Base-by-base conservation (phyloP, 2,329 filamentous ascomycete species). In the Penicillium sp. region DNA sequence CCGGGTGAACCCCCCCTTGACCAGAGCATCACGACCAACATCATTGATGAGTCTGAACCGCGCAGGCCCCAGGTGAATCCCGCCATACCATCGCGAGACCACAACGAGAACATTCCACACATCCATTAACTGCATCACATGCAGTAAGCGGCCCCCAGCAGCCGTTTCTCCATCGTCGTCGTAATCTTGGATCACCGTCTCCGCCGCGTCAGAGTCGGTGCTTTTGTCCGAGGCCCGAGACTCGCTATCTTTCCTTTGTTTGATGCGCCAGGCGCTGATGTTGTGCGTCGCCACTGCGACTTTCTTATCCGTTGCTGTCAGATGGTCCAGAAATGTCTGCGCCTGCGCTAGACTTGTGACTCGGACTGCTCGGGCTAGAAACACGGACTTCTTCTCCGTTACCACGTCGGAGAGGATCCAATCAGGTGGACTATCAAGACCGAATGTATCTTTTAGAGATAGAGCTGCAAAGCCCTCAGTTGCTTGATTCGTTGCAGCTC, bases 91-190 rank as follows among this genome's bases (percentile, higher is more conserved):
- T 63, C 95, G 81, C 41, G 91, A 92, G 31, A 99, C 94, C 3
- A 99, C 89, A 0, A 99, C 92, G 80, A 98, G 89, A 15, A 90
- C 89, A 75, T 96, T 86, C 92, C 93, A 97, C 11, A 96, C 83
- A 71, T 93, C 91, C 91, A 97, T 97, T 62, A 96, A 78, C 79
- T 97, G 92, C 88, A 99, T 89, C 34, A 99, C 80, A 78, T 96
- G 92, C 61, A 98, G 77, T 71, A 99, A 77, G 43, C 95, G 84
- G 0, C 90, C 88, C 0, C 95, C 95, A 0, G 95, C 95, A 5
- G 95, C 95, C 28, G 90, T 90, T 82, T 99, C 95, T 2, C 95
- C 95, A 74, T 99, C 95, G 70, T 99, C 95, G 69, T 99, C 91
- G 72, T 89, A 97, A 76, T 99, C 95, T 75, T 98, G 93, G 67